phyloP scores from a whole-genome alignment of 106 monocot species.

The Amphibolis antarctica region DNA sequence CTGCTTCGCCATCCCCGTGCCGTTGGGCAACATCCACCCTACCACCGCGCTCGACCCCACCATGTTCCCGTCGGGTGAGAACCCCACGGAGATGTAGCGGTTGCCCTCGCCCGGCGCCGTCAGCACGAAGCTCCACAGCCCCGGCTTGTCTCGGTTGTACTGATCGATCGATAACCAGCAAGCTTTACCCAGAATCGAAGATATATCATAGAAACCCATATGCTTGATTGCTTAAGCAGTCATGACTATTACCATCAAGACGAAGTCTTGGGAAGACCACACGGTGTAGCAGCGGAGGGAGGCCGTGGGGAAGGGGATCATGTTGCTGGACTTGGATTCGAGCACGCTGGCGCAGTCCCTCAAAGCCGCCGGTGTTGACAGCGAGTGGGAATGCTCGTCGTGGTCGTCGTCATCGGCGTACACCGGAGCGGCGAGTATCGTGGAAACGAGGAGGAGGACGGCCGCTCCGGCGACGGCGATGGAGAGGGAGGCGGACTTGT shows the following conservation, averaged over 20 bases:
- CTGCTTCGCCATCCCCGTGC: conserved; percentile 2
- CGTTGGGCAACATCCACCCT: conserved; percentile 3
- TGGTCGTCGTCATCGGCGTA: background rate
- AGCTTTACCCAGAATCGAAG: background rate
- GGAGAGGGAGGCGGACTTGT: background rate
- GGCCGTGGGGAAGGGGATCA: conserved; percentile 9
- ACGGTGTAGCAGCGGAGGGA: conserved; percentile 6
- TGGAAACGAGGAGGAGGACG: background rate
- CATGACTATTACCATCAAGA: conserved; percentile 1
- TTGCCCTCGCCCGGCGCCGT: background rate
- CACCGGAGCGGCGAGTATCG: background rate
- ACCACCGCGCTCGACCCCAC: conserved; percentile 6
- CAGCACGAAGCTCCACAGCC: conserved; percentile 9
- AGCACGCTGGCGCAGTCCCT: background rate
- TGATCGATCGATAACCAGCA: background rate
- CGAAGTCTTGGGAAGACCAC: conserved; percentile 5
- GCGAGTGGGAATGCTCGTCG: background rate
- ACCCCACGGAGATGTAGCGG: conserved; percentile 7
- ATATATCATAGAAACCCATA: background rate
- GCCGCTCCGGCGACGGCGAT: background rate
- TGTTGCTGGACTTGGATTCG: background rate
- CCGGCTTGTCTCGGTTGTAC: background rate
- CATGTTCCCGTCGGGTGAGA: conserved; percentile 5
- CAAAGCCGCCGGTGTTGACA: background rate
- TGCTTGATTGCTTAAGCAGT: background rate